These are phyloP conservation scores for Amesomyces nigricolor DNA, from an alignment of 2,329 filamentous ascomycete genomes.

Conservation along the genomic window DNA sequence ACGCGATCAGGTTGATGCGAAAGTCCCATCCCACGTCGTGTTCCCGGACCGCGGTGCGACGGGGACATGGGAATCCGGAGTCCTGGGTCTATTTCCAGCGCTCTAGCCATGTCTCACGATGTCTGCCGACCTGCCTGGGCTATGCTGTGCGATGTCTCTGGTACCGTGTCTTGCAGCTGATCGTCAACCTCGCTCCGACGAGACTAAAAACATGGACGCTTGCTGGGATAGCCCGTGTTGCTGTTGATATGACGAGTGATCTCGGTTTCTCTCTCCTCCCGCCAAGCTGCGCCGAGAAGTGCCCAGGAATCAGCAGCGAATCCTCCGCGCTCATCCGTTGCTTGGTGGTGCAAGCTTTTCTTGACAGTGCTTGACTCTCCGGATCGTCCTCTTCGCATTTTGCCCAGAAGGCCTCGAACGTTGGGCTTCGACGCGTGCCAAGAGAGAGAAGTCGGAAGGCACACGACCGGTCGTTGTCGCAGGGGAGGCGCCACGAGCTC, in stretches of 20 bases:
- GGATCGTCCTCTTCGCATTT: not conserved
- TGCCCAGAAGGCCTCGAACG: not conserved
- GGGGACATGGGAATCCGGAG: not conserved
- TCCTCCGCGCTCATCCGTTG: not conserved
- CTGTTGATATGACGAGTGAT: not conserved
- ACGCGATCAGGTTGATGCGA: not conserved
- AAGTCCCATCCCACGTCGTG: conserved; percentile 1
- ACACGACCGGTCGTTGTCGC: not conserved
- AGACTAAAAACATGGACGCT: not conserved
- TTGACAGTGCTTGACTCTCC: not conserved
- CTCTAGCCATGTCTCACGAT: not conserved
- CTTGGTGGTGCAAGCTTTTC: conserved; percentile 3
- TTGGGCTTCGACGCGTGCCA: not conserved
- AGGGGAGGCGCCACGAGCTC: no score
- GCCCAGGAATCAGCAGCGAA: not conserved
- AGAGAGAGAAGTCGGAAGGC: not conserved
- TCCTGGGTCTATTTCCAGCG: not conserved
- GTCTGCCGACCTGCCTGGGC: not conserved
- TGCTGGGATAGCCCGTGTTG: no score
- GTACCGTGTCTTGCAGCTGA: not conserved
- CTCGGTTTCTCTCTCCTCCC: not conserved
- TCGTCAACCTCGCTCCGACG: not conserved
- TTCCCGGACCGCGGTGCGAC: not conserved
- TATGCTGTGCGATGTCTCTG: conserved; percentile 1
- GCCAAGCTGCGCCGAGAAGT: conserved; percentile 6